Conservation (phyloP, 805 yeast genomes). For the Lachancea nothofagi region DNA sequence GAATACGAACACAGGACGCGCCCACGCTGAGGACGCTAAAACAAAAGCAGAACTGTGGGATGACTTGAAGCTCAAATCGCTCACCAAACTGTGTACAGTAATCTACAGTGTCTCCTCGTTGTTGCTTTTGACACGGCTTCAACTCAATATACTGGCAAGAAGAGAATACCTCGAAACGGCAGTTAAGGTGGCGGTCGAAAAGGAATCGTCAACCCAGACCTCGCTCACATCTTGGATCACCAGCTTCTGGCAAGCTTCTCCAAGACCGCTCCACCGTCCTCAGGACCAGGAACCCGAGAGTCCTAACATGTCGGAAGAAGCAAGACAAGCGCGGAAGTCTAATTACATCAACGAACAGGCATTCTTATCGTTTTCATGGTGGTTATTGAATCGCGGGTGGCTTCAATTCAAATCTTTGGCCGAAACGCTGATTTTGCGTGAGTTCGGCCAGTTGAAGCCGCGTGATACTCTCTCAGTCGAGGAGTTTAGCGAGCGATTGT, state of each 20-base stretch:
- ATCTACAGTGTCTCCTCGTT: constrained; percentile 64
- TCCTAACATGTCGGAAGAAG: constrained; percentile 1
- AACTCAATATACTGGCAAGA: constrained; percentile 83
- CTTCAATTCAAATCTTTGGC: constrained; percentile 47
- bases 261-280: not conserved
- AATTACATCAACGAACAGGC: constrained; percentile 69
- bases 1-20: constrained; percentile 8
- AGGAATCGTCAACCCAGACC: constrained; percentile 14
- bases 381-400: constrained; percentile 90
- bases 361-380: constrained; percentile 85
- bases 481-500: constrained; percentile 48
- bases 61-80: constrained; percentile 66
- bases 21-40: constrained; percentile 21
- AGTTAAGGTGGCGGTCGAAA: constrained; percentile 49
- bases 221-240: constrained; percentile 9
- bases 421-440: constrained; percentile 50
- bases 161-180: constrained; percentile 79
- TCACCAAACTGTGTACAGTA: constrained; percentile 67
- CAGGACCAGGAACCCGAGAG: not conserved
- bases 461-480: constrained; percentile 61
- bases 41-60: constrained; percentile 75
- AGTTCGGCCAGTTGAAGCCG: constrained; percentile 62
- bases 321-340: constrained; percentile 16
- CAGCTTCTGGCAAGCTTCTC: constrained; percentile 4
- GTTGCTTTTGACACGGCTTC: constrained; percentile 75